A percentile compares a stretch with the other conserved stretches of the same genome.
Evolutionary conservation across 805 yeast species (phyloP).

Genomic region (Kodamaea kakaduensis): DNA sequence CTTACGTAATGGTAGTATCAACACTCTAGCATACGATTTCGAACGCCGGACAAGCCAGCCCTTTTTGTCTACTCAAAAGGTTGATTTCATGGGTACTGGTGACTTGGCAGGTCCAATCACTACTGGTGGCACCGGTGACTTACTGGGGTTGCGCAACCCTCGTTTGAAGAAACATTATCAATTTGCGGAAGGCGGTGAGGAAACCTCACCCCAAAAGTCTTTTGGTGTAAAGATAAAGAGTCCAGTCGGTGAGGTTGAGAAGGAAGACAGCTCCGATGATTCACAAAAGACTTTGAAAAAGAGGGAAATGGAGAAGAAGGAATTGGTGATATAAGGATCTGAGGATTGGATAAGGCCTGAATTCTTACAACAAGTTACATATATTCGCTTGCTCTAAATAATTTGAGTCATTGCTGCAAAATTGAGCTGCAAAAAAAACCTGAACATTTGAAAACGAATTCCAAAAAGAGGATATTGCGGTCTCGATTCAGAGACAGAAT

Average conservation of each 20-base stretch:
- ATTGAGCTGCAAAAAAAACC: too few relatives aligned
- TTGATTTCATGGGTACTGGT: slow-evolving; percentile 24
- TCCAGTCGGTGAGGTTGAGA: slow-evolving; percentile 7
- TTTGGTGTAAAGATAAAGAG: slow-evolving; percentile 5
- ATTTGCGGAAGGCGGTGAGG: slow-evolving; percentile 7
- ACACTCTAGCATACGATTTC: slow-evolving; percentile 21
- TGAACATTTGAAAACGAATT: too few relatives aligned
- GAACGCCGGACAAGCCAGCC: slow-evolving; percentile 18
- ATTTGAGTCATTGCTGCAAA: too few relatives aligned
- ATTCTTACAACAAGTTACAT: too few relatives aligned
- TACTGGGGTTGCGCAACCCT: slow-evolving; percentile 24
- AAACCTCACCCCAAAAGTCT: slow-evolving; percentile 1
- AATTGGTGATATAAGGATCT: slow-evolving; percentile 3
- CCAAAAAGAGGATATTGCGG: too few relatives aligned
- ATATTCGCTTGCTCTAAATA: too few relatives aligned
- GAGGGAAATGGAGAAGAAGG: neutral
- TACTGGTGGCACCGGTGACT: slow-evolving; percentile 16
- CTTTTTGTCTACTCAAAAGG: slow-evolving; percentile 17
- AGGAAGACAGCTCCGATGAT: slow-evolving; percentile 5
- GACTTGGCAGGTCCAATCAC: slow-evolving; percentile 18
- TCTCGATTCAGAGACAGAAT: too few relatives aligned
- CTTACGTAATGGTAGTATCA: slow-evolving; percentile 21
- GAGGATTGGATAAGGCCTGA: too few relatives aligned
- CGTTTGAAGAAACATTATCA: slow-evolving; percentile 28
- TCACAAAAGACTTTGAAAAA: slow-evolving; percentile 2